A percentile compares a stretch with the other conserved stretches of the same genome.
These are phyloP conservation scores for Pseudopithomyces maydicus DNA, from an alignment of 2,329 filamentous ascomycete genomes.

Conservation along the genomic window DNA sequence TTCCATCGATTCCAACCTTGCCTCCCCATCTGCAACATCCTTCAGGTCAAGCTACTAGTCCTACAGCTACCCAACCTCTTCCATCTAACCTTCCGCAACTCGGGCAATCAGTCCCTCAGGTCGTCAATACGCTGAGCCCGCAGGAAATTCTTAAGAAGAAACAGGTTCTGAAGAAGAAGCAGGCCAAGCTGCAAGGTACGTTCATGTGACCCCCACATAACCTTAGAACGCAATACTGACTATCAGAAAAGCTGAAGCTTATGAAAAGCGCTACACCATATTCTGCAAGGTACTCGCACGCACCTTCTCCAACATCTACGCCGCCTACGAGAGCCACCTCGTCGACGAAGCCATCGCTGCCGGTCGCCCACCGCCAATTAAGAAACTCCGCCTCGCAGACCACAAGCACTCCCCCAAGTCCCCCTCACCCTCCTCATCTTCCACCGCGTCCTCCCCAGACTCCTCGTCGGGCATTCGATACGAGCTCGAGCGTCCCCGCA, in stretches of 20 bases:
- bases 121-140: too few relatives aligned
- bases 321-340: slow-evolving; percentile 5
- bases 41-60: too few relatives aligned
- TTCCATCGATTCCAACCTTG: too few relatives aligned
- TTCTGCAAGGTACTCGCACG: neutral
- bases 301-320: slow-evolving; percentile 4
- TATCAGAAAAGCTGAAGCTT: neutral
- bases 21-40: too few relatives aligned
- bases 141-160: too few relatives aligned
- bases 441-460: neutral
- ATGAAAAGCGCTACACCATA: neutral
- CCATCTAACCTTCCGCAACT: too few relatives aligned
- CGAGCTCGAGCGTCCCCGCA: neutral
- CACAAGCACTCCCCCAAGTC: neutral
- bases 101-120: too few relatives aligned
- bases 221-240: neutral
- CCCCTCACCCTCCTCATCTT: neutral
- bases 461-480: too few relatives aligned
- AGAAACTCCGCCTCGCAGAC: slow-evolving; percentile 4
- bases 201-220: neutral
- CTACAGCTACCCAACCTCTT: too few relatives aligned
- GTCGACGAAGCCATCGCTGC: neutral
- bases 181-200: neutral
- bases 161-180: neutral
- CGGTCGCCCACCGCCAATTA: slow-evolving; percentile 3